Evolutionary conservation across 192 early-diverging fungal species (phyloP).

Genomic region (Backusella psychrophila): DNA sequence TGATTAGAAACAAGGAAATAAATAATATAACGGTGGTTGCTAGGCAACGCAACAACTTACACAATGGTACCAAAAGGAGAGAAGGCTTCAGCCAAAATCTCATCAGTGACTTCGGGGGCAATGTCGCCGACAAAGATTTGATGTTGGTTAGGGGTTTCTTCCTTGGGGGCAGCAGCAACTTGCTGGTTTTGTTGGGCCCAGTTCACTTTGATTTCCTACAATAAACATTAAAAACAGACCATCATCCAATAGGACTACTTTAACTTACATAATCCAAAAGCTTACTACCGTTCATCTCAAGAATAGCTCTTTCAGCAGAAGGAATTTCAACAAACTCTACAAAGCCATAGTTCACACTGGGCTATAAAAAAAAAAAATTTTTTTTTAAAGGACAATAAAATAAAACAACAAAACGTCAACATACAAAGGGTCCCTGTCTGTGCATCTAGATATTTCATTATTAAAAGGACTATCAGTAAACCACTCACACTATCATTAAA

Average conservation of each 20-base stretch:
- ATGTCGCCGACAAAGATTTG: conserved; percentile 93
- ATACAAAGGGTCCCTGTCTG: not conserved
- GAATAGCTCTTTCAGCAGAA: conserved; percentile 72
- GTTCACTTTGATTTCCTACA: conserved; percentile 30
- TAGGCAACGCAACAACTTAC: conserved; percentile 44
- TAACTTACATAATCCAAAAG: conserved; percentile 57
- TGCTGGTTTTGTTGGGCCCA: conserved; percentile 26
- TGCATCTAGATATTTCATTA: not conserved
- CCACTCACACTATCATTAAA: not conserved
- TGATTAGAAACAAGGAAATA: too few species aligned
- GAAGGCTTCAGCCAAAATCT: conserved; percentile 78
- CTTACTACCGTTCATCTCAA: conserved; percentile 65
- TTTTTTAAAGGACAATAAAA: not conserved
- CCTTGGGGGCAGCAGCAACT: conserved; percentile 14
- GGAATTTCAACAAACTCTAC: conserved; percentile 76
- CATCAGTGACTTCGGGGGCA: conserved; percentile 84
- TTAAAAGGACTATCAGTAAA: not conserved
- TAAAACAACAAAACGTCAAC: not conserved
- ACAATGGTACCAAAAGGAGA: conserved; percentile 64
- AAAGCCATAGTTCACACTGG: conserved; percentile 80
- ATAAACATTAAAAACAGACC: not conserved
- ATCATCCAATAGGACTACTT: not conserved
- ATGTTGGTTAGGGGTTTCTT: conserved; percentile 51
- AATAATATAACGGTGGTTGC: not conserved
- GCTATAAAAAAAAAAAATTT: conserved; percentile 5